phyloP scores from a whole-genome alignment of 1,284 basidiomycete species.

The Sanguinoderma infundibulare region DNA sequence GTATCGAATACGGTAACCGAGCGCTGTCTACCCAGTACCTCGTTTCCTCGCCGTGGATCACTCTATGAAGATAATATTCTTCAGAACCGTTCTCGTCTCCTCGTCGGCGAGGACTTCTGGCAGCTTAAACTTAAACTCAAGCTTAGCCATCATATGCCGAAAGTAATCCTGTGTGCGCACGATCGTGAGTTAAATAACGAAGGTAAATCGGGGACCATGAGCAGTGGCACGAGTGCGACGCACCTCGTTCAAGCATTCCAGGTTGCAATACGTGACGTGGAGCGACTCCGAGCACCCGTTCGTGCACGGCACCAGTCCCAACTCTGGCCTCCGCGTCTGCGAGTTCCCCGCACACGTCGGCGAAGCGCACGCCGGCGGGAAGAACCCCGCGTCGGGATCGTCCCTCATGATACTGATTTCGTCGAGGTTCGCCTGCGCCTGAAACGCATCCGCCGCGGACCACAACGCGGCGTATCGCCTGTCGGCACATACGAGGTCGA shows the following conservation, averaged over 20 bases:
- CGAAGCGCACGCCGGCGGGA: neutral
- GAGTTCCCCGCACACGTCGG: neutral
- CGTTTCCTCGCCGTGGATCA: too few relatives aligned
- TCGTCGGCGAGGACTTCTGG: too few relatives aligned
- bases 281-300: neutral
- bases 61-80: too few relatives aligned
- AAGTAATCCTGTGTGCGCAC: too few relatives aligned
- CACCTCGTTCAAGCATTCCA: neutral
- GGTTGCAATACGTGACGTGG: neutral
- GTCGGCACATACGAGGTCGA: neutral
- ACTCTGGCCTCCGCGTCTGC: neutral
- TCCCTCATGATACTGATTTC: neutral
- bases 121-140: too few relatives aligned
- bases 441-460: neutral
- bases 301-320: neutral
- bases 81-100: too few relatives aligned
- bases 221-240: too few relatives aligned
- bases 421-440: neutral
- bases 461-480: neutral
- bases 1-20: too few relatives aligned
- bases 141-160: too few relatives aligned
- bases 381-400: neutral
- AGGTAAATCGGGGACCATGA: too few relatives aligned
- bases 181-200: too few relatives aligned
- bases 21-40: too few relatives aligned